These are phyloP conservation scores for Aspergillus bertholletiae DNA, from an alignment of 495 filamentous ascomycete genomes.

Conservation along the genomic window DNA sequence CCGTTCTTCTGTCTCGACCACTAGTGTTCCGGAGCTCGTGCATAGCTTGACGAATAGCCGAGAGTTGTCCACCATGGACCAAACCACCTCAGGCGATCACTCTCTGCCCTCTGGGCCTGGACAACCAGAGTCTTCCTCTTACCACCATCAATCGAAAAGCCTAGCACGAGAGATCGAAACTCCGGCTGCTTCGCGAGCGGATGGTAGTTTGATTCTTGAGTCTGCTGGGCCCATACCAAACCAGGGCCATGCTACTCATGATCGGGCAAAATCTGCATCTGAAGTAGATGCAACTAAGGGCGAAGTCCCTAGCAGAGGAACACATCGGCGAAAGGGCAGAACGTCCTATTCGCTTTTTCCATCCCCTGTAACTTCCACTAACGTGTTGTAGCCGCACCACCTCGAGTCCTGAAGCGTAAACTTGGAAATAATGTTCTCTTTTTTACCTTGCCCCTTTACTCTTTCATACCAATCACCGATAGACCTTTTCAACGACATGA, in stretches of 20 bases:
- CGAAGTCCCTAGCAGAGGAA: constrained; percentile 6
- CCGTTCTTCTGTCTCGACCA: constrained; percentile 54
- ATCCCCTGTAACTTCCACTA: constrained; percentile 16
- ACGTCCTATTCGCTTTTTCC: constrained; percentile 48
- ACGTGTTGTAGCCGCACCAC: not conserved
- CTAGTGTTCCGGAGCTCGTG: constrained; percentile 54
- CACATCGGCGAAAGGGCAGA: constrained; percentile 25
- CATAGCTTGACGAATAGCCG: constrained; percentile 46
- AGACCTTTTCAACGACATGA: constrained; percentile 20
- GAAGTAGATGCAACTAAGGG: constrained; percentile 22
- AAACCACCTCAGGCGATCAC: constrained; percentile 27
- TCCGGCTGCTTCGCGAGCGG: constrained; percentile 24
- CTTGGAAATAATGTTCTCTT: constrained; percentile 2
- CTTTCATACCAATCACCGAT: constrained; percentile 7
- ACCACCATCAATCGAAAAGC: constrained; percentile 43
- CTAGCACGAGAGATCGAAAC: constrained; percentile 30
- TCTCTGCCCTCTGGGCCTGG: constrained; percentile 9
- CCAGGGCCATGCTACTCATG: constrained; percentile 18
- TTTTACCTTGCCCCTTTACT: not conserved
- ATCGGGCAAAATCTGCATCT: constrained; percentile 37
- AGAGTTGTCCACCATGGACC: constrained; percentile 37
- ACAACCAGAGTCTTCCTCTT: constrained; percentile 29
- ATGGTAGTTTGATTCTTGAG: constrained; percentile 25
- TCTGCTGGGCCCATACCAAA: constrained; percentile 15
- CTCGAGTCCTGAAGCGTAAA: not conserved